Evolutionary conservation across 495 filamentous ascomycete species (phyloP).

Genomic region (Hypoxylon fragiforme): DNA sequence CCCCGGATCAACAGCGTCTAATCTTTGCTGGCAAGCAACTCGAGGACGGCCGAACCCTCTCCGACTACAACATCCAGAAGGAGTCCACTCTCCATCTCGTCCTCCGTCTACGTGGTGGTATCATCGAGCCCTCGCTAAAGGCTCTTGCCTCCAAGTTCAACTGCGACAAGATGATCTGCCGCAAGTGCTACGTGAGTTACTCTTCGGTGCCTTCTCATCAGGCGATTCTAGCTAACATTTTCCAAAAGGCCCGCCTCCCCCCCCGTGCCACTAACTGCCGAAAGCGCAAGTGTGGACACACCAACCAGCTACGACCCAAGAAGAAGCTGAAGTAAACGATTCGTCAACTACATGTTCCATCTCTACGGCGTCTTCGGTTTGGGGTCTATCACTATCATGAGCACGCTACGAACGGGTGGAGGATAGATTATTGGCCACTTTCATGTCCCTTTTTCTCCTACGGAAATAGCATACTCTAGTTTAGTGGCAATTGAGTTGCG

Average conservation of each 20-base stretch:
- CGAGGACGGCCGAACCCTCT: constrained; percentile 97
- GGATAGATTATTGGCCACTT: constrained; percentile 28
- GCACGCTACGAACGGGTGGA: constrained; percentile 24
- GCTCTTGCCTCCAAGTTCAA: constrained; percentile 98
- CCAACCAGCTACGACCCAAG: constrained; percentile 99
- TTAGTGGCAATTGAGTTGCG: constrained; percentile 32
- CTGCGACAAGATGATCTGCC: constrained; percentile 99
- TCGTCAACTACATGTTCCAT: constrained; percentile 36
- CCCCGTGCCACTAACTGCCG: constrained; percentile 99
- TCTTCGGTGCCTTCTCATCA: not conserved
- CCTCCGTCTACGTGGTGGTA: constrained; percentile 98
- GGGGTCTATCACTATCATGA: constrained; percentile 34
- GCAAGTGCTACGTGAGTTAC: constrained; percentile 93
- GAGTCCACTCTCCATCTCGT: constrained; percentile 99
- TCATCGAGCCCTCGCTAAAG: constrained; percentile 99
- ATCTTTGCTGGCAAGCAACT: constrained; percentile 99
- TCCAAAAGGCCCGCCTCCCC: constrained; percentile 79
- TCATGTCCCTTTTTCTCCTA: constrained; percentile 12
- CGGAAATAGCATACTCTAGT: constrained; percentile 31
- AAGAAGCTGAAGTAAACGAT: constrained; percentile 97
- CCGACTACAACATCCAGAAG: constrained; percentile 99
- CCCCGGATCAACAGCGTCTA: constrained; percentile 97
- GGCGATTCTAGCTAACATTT: not conserved
- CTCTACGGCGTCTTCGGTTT: constrained; percentile 47
- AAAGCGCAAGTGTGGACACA: constrained; percentile 99